Evolutionary conservation across 768 basidiomycete species (phyloP).

Genomic region (Suillus clintonianus): DNA sequence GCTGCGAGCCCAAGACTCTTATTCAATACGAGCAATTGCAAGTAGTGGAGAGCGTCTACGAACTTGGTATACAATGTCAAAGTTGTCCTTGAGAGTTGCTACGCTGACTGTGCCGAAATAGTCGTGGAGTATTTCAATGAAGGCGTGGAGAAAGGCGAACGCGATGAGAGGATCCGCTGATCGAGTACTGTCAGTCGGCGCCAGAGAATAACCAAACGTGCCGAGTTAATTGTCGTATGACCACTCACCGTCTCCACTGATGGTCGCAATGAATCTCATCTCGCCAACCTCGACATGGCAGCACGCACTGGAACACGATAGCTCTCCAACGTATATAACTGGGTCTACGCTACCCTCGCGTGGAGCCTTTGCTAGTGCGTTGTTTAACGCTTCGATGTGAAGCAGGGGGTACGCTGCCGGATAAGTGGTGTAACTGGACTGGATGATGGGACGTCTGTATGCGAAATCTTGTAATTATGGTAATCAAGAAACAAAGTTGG

Average conservation of each 20-base stretch:
- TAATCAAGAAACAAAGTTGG: slow-evolving; percentile 6
- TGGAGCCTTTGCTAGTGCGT: slow-evolving; percentile 59
- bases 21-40: background rate
- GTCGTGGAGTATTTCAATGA: slow-evolving; percentile 79
- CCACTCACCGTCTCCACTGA: slow-evolving; percentile 82
- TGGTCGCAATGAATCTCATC: slow-evolving; percentile 75
- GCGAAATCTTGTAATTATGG: slow-evolving; percentile 16
- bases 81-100: slow-evolving; percentile 82
- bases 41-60: slow-evolving; percentile 12
- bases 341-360: slow-evolving; percentile 66
- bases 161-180: slow-evolving; percentile 88
- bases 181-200: background rate
- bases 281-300: slow-evolving; percentile 82
- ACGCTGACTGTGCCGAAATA: slow-evolving; percentile 88
- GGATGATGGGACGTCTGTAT: slow-evolving; percentile 76
- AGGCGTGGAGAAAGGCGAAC: slow-evolving; percentile 85
- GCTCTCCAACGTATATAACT: slow-evolving; percentile 63
- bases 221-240: background rate
- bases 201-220: background rate
- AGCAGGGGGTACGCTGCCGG: slow-evolving; percentile 78
- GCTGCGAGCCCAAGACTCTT: slow-evolving; percentile 40
- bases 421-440: slow-evolving; percentile 84
- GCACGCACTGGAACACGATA: slow-evolving; percentile 61
- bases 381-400: slow-evolving; percentile 85
- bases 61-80: slow-evolving; percentile 94